A percentile compares a stretch with the other conserved stretches of the same genome.
Conservation (phyloP, 306 rosid genomes). For the Malus fusca region DNA sequence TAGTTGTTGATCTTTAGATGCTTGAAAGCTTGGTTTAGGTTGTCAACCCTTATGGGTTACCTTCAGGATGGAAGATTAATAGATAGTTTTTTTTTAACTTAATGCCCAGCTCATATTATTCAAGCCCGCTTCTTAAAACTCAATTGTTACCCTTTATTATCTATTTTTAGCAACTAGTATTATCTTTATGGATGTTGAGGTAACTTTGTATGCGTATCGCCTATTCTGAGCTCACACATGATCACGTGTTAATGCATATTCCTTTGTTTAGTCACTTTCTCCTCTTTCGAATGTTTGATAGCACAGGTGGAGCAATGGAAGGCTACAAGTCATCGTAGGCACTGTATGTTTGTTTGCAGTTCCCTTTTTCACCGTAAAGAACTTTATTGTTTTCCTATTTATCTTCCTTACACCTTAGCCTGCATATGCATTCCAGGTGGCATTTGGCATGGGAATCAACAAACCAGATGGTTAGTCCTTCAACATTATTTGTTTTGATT, state of each 20-base stretch:
- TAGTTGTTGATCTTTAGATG: neutral
- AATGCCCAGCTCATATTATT: neutral
- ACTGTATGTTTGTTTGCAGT: slow-evolving; percentile 53
- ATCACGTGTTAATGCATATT: neutral
- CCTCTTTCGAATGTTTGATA: slow-evolving; percentile 14
- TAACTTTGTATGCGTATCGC: neutral
- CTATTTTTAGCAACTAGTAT: neutral
- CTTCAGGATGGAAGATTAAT: neutral
- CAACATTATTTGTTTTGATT: neutral
- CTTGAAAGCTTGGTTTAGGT: neutral
- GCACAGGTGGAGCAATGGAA: slow-evolving; percentile 85
- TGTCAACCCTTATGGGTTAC: neutral
- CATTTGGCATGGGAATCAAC: slow-evolving; percentile 99
- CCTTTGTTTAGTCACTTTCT: slow-evolving; percentile 6
- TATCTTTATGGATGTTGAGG: neutral
- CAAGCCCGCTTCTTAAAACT: neutral
- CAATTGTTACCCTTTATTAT: neutral
- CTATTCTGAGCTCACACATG: neutral
- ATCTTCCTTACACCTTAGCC: neutral
- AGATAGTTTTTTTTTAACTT: neutral
- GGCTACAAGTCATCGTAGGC: slow-evolving; percentile 82
- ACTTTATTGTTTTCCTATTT: neutral
- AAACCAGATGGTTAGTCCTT: slow-evolving; percentile 91
- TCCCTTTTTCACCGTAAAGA: neutral
- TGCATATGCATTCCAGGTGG: slow-evolving; percentile 60